Evolutionary conservation across 2,329 filamentous ascomycete genomes (phyloP), one percentile per base, ranked within the genome.

Genomic region (Teratosphaeria nubilosa): DNA sequence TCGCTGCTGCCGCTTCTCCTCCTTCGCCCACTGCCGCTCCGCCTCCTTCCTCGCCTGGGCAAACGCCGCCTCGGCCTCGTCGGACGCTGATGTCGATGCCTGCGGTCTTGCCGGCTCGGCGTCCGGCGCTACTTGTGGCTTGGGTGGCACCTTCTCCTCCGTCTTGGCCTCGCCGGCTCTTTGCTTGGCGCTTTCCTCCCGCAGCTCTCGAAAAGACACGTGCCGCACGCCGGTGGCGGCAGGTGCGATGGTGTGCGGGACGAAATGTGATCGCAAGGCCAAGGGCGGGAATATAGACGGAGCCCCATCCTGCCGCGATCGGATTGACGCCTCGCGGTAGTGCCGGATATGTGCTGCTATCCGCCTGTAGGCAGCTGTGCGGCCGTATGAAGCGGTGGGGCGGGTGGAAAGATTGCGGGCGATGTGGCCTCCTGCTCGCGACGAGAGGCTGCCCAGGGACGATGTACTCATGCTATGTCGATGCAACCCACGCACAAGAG

Each of bases 361-460:
- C 72, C 77, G 73, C 64, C 78, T 72, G 68, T 78, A 77, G 57
- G 77, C 73, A 55, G 76, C 74, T 34, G 77, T 75, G 65, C 77
- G 72, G 66, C 75, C 75, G 65, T 75, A 75, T 59, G 73, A 71
- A 63, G 68, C 69, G 16, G 56, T 14, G 53, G 73, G 63, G 52
- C 71, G 63, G 58, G 74, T 66, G 65, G 72, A 67, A 62, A 72
- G 69, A 54, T 70, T 69, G 58, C 72, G 70, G 62, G 66, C 63
- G 65, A 71, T 70, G 60, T 62, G 65, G 64, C 66, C 65, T 71
- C 73, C 70, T 67, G 74, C 74, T 69, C 74, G 70, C 63, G 69
- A 68, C 57, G 72, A 71, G 60, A 77, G 66, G 63, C 70, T 69
- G 68, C 67, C 71, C 60, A 72, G 68, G 51, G 70, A 66, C 53